phyloP scores from a whole-genome alignment of 73 alveolate genomes.

The Breviolum minutum region DNA sequence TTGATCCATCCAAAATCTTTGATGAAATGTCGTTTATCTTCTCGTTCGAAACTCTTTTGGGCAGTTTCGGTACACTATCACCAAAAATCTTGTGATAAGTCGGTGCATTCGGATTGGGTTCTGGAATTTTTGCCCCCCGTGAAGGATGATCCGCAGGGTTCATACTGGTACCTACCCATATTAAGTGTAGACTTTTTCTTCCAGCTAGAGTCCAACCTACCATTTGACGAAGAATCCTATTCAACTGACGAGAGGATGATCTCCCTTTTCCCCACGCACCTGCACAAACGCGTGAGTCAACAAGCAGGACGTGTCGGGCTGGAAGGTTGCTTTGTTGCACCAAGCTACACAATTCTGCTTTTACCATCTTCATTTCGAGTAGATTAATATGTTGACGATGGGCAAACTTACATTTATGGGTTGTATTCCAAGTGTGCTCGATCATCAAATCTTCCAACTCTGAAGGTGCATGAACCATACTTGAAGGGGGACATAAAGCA shows the following conservation, averaged over 20 bases:
- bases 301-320: background rate
- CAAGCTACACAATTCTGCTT: background rate
- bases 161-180: background rate
- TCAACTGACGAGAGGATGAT: background rate
- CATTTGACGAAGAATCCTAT: background rate
- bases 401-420: background rate
- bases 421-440: background rate
- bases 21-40: no score
- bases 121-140: no score
- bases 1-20: no score
- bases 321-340: background rate
- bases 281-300: background rate
- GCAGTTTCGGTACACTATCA: no score
- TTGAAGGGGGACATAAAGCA: background rate
- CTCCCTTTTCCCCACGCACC: background rate
- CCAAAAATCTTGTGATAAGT: no score
- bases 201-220: background rate
- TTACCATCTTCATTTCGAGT: background rate
- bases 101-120: no score
- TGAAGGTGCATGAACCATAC: background rate
- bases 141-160: background rate
- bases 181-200: background rate
- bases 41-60: no score
- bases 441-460: background rate
- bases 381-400: background rate